phyloP scores from a whole-genome alignment of 441 rosid genomes.

The Jatropha podagrica region DNA sequence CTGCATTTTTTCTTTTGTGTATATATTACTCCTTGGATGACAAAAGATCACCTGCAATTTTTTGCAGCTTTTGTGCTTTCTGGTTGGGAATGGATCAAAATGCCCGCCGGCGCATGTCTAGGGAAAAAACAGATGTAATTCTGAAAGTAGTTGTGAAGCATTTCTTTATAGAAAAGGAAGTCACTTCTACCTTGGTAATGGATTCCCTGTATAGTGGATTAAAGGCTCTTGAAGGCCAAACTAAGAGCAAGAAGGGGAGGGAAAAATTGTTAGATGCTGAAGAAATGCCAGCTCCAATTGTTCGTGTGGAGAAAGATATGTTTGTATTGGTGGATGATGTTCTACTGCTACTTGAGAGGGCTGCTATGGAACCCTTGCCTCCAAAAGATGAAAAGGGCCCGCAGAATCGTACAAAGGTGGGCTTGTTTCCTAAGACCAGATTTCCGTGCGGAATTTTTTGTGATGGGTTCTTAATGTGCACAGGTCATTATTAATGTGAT shows the following conservation, averaged over 20 bases:
- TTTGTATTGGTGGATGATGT: slow-evolving; percentile 93
- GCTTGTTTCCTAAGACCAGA: slow-evolving; percentile 16
- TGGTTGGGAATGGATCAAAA: slow-evolving; percentile 85
- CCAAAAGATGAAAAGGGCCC: slow-evolving; percentile 90
- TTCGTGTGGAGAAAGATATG: slow-evolving; percentile 73
- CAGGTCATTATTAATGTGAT: background rate
- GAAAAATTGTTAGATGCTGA: slow-evolving; percentile 53
- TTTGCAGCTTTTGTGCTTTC: slow-evolving; percentile 75
- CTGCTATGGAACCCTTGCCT: slow-evolving; percentile 80
- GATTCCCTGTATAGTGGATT: slow-evolving; percentile 92
- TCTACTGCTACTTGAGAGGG: slow-evolving; percentile 70
- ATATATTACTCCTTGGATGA: slow-evolving; percentile 10
- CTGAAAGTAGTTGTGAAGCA: slow-evolving; percentile 85
- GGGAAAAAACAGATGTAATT: slow-evolving; percentile 76
- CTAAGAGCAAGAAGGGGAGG: slow-evolving; percentile 64
- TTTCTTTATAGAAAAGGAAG: slow-evolving; percentile 95
- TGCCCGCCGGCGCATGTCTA: slow-evolving; percentile 69
- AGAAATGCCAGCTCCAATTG: slow-evolving; percentile 86
- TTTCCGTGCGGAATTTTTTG: background rate
- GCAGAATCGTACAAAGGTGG: slow-evolving; percentile 81
- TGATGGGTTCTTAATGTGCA: background rate
- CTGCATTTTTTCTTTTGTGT: background rate
- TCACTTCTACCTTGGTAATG: slow-evolving; percentile 95
- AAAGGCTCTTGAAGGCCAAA: slow-evolving; percentile 90
- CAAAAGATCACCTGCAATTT: slow-evolving; percentile 19